phyloP scores from a whole-genome alignment of 2,329 filamentous ascomycete genomes.

The Penicillium sp. region DNA sequence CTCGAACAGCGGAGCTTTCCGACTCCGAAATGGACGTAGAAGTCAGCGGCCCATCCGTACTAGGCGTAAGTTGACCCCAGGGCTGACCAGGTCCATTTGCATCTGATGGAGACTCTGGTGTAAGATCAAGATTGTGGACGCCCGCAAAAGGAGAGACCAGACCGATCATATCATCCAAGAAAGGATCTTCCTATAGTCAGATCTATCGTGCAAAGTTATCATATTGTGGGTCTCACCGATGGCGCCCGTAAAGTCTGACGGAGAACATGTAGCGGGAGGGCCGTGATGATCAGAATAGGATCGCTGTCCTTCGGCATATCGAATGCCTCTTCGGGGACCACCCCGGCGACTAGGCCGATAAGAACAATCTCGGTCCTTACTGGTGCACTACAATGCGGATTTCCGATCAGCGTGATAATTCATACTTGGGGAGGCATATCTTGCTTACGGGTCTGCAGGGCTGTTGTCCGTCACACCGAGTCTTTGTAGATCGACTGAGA shows the following conservation, averaged over 20 bases:
- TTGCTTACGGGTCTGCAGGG: conserved; percentile 21
- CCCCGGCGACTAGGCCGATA: conserved; percentile 26
- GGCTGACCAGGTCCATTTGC: conserved; percentile 6
- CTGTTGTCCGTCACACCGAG: conserved; percentile 23
- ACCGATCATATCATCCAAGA: conserved; percentile 15
- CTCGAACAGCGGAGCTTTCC: conserved; percentile 10
- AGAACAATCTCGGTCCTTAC: conserved; percentile 14
- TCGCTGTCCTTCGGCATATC: conserved; percentile 12
- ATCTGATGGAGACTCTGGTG: conserved; percentile 13
- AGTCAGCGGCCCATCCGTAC: conserved; percentile 6
- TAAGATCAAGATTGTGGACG: conserved; percentile 17
- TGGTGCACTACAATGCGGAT: conserved; percentile 9
- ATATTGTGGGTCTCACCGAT: conserved; percentile 3
- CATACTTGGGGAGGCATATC: background rate
- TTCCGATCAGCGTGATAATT: background rate
- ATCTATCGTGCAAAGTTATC: background rate
- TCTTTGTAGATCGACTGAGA: conserved; percentile 22
- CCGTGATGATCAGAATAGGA: conserved; percentile 1
- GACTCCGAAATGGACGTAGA: conserved; percentile 1
- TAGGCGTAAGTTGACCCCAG: conserved; percentile 14
- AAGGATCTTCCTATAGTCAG: conserved; percentile 9
- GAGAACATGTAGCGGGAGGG: background rate
- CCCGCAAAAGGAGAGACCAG: conserved; percentile 17
- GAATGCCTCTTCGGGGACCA: conserved; percentile 19
- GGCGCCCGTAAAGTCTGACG: conserved; percentile 2